Evolutionary conservation across 2,329 filamentous ascomycete genomes (phyloP), one percentile per base, ranked within the genome.

Genomic region (Fusarium xylarioides): DNA sequence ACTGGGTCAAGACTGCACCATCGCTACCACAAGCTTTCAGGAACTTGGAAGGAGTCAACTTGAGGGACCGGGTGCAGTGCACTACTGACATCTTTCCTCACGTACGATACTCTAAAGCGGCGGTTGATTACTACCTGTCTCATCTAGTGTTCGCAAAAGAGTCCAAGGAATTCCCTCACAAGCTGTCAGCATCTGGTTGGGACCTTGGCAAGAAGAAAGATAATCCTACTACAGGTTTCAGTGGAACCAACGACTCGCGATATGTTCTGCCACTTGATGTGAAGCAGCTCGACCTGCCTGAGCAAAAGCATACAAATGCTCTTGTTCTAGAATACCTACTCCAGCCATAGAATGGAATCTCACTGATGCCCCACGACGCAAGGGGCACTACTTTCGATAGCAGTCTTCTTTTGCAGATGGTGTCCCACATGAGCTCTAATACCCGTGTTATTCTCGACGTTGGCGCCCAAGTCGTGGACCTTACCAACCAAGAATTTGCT

Each of bases 401-500:
- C 0, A 77, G 84, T 16, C 68, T 75, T 2, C 75, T 92, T 0
- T 75, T 94, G 0, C 37, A 79, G 0, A 77, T 75, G 40, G 47
- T 92, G 0, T 77, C 81, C 0, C 50, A 50, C 0, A 79, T 88
- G 49, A 47, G 82, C 0, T 80, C 82, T 0, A 77, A 80, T 0
- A 82, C 88, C 0, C 84, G 86, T 1, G 91, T 94, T 0, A 86
- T 95, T 2, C 83, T 56, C 7, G 92, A 95, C 70, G 91, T 92
- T 0, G 92, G 92, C 0, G 92, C 92, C 0, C 89, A 91, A 54
- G 87, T 95, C 10, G 78, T 95, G 0, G 91, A 94, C 35, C 79
- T 91, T 0, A 83, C 81, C 21, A 93, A 93, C 69, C 6, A 80
- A 0, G 80, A 86, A 6, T 83, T 93, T 7, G 88, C 89, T 0